Conservation (phyloP, 192 early-diverging fungal genomes). For the Coemansia sp. region DNA sequence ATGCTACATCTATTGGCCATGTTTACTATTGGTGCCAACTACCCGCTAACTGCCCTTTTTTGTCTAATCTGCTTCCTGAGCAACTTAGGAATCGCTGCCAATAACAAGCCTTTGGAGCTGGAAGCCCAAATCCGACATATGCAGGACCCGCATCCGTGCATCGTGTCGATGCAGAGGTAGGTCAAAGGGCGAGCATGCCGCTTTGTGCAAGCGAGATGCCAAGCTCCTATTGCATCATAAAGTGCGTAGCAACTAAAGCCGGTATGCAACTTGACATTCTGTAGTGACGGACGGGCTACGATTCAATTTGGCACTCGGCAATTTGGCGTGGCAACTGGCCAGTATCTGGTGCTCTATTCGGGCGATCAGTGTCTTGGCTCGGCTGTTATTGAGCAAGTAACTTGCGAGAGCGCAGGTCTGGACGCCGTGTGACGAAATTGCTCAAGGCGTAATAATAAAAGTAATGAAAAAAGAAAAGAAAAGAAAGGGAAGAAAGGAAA, state of each 20-base stretch:
- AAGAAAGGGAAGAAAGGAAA: conserved; percentile 20
- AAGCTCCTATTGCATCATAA: not conserved
- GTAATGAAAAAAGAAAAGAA: conserved; percentile 7
- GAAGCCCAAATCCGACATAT: conserved; percentile 65
- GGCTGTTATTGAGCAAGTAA: conserved; percentile 49
- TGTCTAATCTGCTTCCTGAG: not conserved
- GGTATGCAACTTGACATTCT: not conserved
- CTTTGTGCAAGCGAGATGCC: too few species aligned
- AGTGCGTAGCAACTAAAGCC: not conserved
- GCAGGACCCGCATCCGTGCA: conserved; percentile 56
- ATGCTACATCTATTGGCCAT: not conserved
- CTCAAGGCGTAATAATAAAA: conserved; percentile 14
- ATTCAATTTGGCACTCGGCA: conserved; percentile 61
- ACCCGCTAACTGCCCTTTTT: too few species aligned
- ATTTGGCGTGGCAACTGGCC: conserved; percentile 65
- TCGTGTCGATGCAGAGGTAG: conserved; percentile 30
- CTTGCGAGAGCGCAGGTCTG: not conserved
- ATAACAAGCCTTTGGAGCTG: conserved; percentile 20
- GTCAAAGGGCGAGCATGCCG: not conserved
- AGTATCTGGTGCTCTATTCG: conserved; percentile 63
- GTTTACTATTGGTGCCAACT: not conserved
- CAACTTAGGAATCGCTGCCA: conserved; percentile 5
- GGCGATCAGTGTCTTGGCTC: conserved; percentile 70
- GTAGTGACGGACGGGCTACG: conserved; percentile 15
- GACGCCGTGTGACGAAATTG: not conserved